Evolutionary conservation across 164 flowering plant species (phyloP), one percentile per base, ranked within the genome.

Genomic region (Magnolia officinalis): DNA sequence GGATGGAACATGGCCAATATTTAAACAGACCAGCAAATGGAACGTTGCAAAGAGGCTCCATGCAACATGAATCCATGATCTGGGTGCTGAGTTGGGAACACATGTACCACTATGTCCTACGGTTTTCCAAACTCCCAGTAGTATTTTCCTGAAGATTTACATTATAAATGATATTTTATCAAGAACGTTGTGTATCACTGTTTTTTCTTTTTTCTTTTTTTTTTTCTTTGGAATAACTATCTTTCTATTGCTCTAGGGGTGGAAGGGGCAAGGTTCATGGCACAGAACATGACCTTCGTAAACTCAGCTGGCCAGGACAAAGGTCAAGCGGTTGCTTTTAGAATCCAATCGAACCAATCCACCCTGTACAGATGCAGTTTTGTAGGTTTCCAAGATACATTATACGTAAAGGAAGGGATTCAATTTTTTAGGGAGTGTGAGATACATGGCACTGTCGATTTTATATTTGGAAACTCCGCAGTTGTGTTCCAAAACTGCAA

Each of bases 381-480:
- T 18, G 88, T 80, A 21, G 93, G 90, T 0, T 86, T 85, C 73
- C 96, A 91, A 80, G 93, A 91, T 85, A 90, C 92, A 2, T 84
- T 91, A 61, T 88, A 90, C 71, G 91, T 84, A 29, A 85, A 90
- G 70, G 81, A 89, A 4, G 80, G 83, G 1, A 71, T 92, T 1
- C 96, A 91, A 73, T 90, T 91, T 77, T 91, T 82, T 70, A 78
- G 85, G 1, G 89, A 91, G 37, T 89, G 93, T 23, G 84, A 86
- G 78, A 86, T 91, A 11, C 85, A 85, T 19, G 92, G 91, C 2
- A 91, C 95, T 0, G 89, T 89, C 0, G 95, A 91, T 70, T 89
- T 88, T 83, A 86, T 91, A 5, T 91, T 89, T 26, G 95, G 95
- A 0, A 86, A 91, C 23, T 90, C 92, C 0, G 90, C 88, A 0